phyloP scores from a whole-genome alignment of 768 basidiomycete species.

The Filobasidium wieringae region DNA sequence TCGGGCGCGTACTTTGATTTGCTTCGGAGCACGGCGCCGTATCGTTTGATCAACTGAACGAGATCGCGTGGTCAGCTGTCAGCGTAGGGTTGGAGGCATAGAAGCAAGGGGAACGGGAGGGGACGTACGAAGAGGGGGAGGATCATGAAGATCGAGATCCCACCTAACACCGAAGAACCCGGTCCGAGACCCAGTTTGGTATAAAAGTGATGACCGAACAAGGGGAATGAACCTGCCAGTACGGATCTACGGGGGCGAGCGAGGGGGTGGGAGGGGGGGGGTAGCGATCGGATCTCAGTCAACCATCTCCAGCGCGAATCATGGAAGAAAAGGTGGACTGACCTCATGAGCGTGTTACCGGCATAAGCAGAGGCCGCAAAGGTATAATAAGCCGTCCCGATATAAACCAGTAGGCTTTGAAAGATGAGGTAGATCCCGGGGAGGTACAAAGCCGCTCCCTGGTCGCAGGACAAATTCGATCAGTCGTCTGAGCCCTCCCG shows the following conservation, averaged over 20 bases:
- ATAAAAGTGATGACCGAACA: conserved; percentile 11
- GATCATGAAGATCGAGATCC: conserved; percentile 13
- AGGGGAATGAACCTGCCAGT: neutral
- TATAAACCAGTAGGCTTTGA: conserved; percentile 15
- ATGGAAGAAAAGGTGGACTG: conserved; percentile 7
- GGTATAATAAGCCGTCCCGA: conserved; percentile 3
- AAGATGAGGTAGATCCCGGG: conserved; percentile 13
- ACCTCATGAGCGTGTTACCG: conserved; percentile 5
- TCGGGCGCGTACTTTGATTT: conserved; percentile 14
- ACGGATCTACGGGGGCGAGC: neutral
- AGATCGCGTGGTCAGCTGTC: neutral
- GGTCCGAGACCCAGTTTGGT: conserved; percentile 14
- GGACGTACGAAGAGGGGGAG: conserved; percentile 5
- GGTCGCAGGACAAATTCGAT: no score
- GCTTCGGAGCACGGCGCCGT: conserved; percentile 4
- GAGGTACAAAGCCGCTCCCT: neutral
- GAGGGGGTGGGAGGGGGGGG: neutral
- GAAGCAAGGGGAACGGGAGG: neutral
- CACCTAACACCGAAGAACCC: conserved; percentile 10
- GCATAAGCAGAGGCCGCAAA: conserved; percentile 5
- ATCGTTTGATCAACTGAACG: conserved; percentile 7
- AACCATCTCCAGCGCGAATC: neutral
- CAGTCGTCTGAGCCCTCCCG: no score
- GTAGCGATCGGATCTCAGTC: neutral
- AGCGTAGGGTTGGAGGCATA: neutral